Conservation (phyloP, 73 alveolate genomes). For the Tetrahymena elliotti region DNA sequence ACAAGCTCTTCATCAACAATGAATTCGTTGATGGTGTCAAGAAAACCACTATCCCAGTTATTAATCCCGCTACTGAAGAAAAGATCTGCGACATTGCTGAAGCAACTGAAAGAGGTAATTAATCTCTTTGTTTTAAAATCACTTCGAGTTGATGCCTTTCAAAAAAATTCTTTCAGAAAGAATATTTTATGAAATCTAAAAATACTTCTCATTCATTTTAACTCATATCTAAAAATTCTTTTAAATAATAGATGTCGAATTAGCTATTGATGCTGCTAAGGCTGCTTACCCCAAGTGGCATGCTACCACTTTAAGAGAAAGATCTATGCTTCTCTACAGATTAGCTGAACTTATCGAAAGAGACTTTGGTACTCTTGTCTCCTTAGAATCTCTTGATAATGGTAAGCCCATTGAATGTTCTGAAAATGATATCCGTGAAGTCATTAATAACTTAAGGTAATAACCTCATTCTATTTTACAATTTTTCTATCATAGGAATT, state of each 20-base stretch:
- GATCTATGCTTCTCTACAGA: conserved; percentile 45
- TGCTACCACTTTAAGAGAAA: conserved; percentile 16
- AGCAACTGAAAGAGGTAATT: conserved; percentile 2
- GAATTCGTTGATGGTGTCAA: conserved; percentile 41
- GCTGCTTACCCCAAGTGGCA: conserved; percentile 62
- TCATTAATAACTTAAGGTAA: conserved; percentile 28
- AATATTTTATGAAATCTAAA: not conserved
- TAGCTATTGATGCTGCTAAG: conserved; percentile 71
- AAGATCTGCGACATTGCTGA: conserved; percentile 13
- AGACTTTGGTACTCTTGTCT: conserved; percentile 50
- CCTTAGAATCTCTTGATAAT: conserved; percentile 66
- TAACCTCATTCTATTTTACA: not conserved
- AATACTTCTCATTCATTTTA: not conserved
- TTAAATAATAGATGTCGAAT: conserved; percentile 63
- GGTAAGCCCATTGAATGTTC: conserved; percentile 63
- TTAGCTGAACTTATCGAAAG: conserved; percentile 62
- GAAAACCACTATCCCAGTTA: conserved; percentile 38
- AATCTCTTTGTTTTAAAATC: not conserved
- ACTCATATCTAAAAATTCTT: not conserved
- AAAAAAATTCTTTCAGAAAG: not conserved
- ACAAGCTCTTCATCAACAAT: conserved; percentile 43
- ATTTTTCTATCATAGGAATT: not conserved
- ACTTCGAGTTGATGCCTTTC: not conserved
- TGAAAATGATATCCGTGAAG: conserved; percentile 51
- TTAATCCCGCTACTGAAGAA: conserved; percentile 65